Conservation (phyloP, 2,329 filamentous ascomycete genomes). For the Rhinocladiella similis region DNA sequence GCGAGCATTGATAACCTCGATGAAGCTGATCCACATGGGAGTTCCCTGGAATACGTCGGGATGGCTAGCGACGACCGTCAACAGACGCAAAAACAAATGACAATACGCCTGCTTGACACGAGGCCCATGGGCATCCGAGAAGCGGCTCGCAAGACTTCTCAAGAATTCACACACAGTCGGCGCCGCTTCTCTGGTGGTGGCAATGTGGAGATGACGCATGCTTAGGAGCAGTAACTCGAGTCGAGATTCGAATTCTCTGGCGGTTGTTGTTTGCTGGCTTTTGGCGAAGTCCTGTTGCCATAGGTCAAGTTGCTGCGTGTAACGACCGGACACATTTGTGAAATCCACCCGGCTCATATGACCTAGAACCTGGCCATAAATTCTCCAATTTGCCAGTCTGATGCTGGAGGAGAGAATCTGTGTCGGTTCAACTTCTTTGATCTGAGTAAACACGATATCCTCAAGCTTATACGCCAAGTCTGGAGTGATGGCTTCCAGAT, state of each 20-base stretch:
- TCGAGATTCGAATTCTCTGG: constrained; percentile 72
- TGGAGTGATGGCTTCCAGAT: constrained; percentile 73
- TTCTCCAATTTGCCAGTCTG: constrained; percentile 90
- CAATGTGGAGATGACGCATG: constrained; percentile 85
- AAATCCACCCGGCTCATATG: constrained; percentile 96
- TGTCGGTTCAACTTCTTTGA: constrained; percentile 84
- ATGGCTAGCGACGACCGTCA: constrained; percentile 83
- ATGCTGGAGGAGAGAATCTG: constrained; percentile 69
- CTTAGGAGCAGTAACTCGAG: constrained; percentile 85
- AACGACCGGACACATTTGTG: constrained; percentile 75
- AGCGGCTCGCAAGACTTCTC: constrained; percentile 75
- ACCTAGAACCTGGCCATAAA: constrained; percentile 90
- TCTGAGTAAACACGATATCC: constrained; percentile 92
- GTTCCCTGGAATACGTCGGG: constrained; percentile 75
- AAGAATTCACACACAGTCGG: constrained; percentile 71
- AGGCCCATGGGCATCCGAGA: constrained; percentile 81
- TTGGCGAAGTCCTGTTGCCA: constrained; percentile 73
- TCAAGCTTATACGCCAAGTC: constrained; percentile 95
- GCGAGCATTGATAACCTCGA: constrained; percentile 74
- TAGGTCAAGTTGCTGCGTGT: constrained; percentile 75
- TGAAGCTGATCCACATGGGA: constrained; percentile 82
- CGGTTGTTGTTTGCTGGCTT: constrained; percentile 60
- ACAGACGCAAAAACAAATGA: constrained; percentile 80
- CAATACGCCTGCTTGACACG: constrained; percentile 93
- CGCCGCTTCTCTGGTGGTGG: constrained; percentile 65